These are phyloP conservation scores for Penicillium desertorum DNA, from an alignment of 495 filamentous ascomycete species.

Conservation along the genomic window DNA sequence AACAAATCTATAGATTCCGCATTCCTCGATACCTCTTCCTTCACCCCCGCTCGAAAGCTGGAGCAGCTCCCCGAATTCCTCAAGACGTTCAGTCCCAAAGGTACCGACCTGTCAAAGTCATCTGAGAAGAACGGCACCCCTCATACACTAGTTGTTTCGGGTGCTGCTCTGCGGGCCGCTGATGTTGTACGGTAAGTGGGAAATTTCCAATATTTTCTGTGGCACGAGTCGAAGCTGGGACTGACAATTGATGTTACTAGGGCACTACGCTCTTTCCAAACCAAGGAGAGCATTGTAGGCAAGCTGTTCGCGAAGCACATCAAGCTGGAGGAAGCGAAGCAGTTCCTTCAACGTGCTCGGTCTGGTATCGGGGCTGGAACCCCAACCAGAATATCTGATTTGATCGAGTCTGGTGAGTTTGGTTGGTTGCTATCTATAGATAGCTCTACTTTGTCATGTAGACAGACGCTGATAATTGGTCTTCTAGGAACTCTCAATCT, in stretches of 20 bases:
- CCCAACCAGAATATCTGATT: conserved; percentile 73
- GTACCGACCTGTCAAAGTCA: conserved; percentile 53
- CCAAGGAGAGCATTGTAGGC: conserved; percentile 70
- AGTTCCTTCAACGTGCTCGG: conserved; percentile 65
- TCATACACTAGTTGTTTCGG: conserved; percentile 80
- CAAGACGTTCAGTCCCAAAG: conserved; percentile 57
- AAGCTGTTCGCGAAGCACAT: conserved; percentile 99
- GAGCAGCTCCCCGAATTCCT: conserved; percentile 76
- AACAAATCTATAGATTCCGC: conserved; percentile 47
- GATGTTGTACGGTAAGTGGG: conserved; percentile 65
- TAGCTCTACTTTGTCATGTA: neutral
- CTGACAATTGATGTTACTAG: conserved; percentile 37
- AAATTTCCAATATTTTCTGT: neutral
- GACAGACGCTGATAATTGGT: conserved; percentile 8
- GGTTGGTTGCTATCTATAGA: neutral
- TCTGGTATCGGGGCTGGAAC: conserved; percentile 86
- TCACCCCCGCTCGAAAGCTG: conserved; percentile 57
- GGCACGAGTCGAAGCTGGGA: neutral
- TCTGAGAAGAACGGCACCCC: conserved; percentile 72
- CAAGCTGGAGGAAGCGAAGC: conserved; percentile 83
- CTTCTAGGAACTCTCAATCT: conserved; percentile 63
- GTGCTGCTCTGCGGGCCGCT: conserved; percentile 77
- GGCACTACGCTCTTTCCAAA: conserved; percentile 72
- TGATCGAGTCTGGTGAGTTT: conserved; percentile 71
- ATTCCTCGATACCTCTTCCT: conserved; percentile 74